A percentile compares a stretch with the other conserved stretches of the same genome.
phyloP scores from a whole-genome alignment of 1,139 yeast genomes.

The Blastobotrys indianensis region DNA sequence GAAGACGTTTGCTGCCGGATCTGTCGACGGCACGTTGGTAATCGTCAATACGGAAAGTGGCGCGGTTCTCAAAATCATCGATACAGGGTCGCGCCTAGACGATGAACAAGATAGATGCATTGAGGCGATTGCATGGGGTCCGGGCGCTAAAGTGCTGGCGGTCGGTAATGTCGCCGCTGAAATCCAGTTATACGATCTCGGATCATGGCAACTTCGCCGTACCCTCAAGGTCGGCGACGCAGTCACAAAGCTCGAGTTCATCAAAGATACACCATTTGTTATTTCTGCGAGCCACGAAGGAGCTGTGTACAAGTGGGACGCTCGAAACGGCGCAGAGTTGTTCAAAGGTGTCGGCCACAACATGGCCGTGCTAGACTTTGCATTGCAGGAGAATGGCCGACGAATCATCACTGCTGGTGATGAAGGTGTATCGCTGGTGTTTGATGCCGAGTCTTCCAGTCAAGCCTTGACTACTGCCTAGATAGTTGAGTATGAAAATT shows the following conservation, averaged over 20 bases:
- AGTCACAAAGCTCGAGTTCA: constrained; percentile 70
- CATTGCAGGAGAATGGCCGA: constrained; percentile 55
- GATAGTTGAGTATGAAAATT: background rate
- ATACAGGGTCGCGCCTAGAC: constrained; percentile 49
- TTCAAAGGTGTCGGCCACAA: constrained; percentile 87
- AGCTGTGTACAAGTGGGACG: constrained; percentile 79
- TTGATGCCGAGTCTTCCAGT: constrained; percentile 29
- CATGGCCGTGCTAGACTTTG: constrained; percentile 87
- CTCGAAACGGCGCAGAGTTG: constrained; percentile 69
- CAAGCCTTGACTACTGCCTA: no score
- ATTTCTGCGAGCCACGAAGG: constrained; percentile 82
- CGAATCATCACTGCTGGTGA: constrained; percentile 93
- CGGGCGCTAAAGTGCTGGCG: constrained; percentile 58
- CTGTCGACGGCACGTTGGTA: constrained; percentile 78
- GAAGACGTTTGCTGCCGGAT: constrained; percentile 56
- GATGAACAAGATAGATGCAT: constrained; percentile 67
- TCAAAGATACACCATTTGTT: constrained; percentile 51
- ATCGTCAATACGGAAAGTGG: constrained; percentile 73
- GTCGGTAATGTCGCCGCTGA: constrained; percentile 89
- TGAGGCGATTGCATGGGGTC: constrained; percentile 84
- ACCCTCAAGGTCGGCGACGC: constrained; percentile 69
- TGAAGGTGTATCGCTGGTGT: constrained; percentile 87
- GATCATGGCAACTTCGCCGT: constrained; percentile 81
- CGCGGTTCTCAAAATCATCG: constrained; percentile 51
- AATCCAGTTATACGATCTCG: constrained; percentile 70